phyloP scores from a whole-genome alignment of 345 rosid species.

The Theobroma cacao region DNA sequence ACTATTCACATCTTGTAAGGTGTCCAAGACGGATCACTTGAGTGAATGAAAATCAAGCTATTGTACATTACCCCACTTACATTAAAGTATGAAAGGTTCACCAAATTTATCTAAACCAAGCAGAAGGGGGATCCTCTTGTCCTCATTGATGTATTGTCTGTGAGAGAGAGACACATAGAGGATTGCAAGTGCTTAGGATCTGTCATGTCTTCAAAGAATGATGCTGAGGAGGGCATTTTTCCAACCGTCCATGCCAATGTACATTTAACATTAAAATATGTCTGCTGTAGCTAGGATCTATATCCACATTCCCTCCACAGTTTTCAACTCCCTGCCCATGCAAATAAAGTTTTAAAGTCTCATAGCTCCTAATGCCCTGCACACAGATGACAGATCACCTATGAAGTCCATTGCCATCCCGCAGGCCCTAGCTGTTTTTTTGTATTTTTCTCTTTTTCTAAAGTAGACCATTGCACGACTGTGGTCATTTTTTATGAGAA shows the following conservation, averaged over 20 bases:
- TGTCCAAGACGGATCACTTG: neutral
- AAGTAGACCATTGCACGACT: neutral
- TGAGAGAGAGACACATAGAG: neutral
- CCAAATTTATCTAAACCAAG: neutral
- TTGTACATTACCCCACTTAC: constrained; percentile 15
- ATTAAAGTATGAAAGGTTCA: neutral
- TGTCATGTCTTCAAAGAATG: neutral
- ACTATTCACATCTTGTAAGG: neutral
- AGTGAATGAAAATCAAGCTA: neutral
- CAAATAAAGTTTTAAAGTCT: neutral
- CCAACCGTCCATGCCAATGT: neutral
- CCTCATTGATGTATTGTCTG: neutral
- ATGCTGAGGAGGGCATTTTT: neutral
- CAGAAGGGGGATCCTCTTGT: neutral
- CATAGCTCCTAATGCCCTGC: neutral
- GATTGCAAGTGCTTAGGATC: neutral
- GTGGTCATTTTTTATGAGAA: neutral
- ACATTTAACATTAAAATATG: neutral
- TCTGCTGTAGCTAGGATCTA: neutral
- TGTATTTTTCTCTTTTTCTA: neutral
- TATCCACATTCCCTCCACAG: neutral
- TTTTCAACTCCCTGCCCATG: neutral
- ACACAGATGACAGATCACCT: neutral
- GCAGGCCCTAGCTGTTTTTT: neutral
- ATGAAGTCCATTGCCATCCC: neutral